Percentiles rank a stretch among this genome's conserved stretches.
phyloP scores from a whole-genome alignment of 495 filamentous ascomycete species.

The Penicillium ochrochloron region DNA sequence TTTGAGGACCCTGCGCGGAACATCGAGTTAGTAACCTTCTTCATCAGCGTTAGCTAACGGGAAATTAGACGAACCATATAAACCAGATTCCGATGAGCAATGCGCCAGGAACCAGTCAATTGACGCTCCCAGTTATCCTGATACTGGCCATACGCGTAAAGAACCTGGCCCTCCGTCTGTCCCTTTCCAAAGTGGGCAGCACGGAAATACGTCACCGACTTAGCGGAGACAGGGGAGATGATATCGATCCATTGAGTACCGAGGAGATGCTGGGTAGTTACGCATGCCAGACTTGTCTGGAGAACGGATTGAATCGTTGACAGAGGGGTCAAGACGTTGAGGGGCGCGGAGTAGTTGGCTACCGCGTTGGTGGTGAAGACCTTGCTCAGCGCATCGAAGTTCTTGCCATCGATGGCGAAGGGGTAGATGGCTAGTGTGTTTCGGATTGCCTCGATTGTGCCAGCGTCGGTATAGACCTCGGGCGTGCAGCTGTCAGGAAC shows the following conservation, averaged over 20 bases:
- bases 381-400: slow-evolving; percentile 34
- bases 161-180: slow-evolving; percentile 23
- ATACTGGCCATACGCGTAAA: slow-evolving; percentile 40
- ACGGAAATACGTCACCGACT: slow-evolving; percentile 34
- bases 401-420: slow-evolving; percentile 41
- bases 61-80: slow-evolving; percentile 36
- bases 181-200: slow-evolving; percentile 38
- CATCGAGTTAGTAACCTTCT: neutral
- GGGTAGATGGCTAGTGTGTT: slow-evolving; percentile 39
- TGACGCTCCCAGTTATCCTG: slow-evolving; percentile 34
- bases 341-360: slow-evolving; percentile 39
- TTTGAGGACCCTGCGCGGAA: neutral
- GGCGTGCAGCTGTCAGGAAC: slow-evolving; percentile 4
- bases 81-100: slow-evolving; percentile 34
- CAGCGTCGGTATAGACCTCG: slow-evolving; percentile 24
- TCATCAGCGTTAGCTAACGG: neutral
- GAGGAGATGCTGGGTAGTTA: slow-evolving; percentile 35
- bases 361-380: slow-evolving; percentile 36
- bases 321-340: slow-evolving; percentile 28
- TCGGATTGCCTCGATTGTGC: slow-evolving; percentile 34
- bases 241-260: slow-evolving; percentile 36
- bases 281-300: slow-evolving; percentile 20
- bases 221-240: slow-evolving; percentile 18
- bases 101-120: slow-evolving; percentile 25
- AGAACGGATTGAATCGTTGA: slow-evolving; percentile 19